A percentile compares a stretch with the other conserved stretches of the same genome.
Evolutionary conservation across 2,329 filamentous ascomycete genomes (phyloP).

Genomic region (Alternaria triticimaculans): DNA sequence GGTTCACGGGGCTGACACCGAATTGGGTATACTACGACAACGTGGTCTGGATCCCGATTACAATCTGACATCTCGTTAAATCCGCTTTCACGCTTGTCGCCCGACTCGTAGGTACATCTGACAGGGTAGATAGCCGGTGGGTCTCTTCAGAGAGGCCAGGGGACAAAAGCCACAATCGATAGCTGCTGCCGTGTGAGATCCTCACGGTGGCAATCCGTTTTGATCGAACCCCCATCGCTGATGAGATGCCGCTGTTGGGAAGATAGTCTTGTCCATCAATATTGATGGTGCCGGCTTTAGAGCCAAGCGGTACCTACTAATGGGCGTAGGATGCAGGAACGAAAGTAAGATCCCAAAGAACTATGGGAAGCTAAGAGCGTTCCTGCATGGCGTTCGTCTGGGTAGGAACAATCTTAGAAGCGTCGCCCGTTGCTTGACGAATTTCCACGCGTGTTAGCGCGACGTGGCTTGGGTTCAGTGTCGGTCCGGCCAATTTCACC

Average conservation of each 20-base stretch:
- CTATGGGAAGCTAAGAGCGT: not conserved
- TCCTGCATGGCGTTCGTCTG: not conserved
- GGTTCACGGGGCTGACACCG: constrained; percentile 8
- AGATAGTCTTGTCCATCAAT: not conserved
- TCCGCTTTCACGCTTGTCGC: not conserved
- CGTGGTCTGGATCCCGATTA: constrained; percentile 4
- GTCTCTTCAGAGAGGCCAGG: not conserved
- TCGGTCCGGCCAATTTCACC: not conserved
- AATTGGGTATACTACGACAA: constrained; percentile 2
- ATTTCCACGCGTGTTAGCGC: constrained; percentile 1
- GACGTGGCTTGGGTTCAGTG: not conserved
- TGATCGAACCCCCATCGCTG: not conserved
- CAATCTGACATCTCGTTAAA: not conserved
- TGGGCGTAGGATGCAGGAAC: not conserved
- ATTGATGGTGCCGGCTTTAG: not conserved
- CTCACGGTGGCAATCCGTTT: not conserved
- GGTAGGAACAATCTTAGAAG: not conserved
- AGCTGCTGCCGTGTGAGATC: not conserved
- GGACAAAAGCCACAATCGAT: not conserved
- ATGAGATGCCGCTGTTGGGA: not conserved
- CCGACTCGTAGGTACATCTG: not conserved
- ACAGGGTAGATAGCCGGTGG: not conserved
- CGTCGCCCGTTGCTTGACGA: not conserved
- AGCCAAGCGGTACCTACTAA: not conserved
- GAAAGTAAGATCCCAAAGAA: not conserved